A percentile compares a stretch with the other conserved stretches of the same genome.
phyloP scores from a whole-genome alignment of 257 asterid species.

The Solanum virginianum region DNA sequence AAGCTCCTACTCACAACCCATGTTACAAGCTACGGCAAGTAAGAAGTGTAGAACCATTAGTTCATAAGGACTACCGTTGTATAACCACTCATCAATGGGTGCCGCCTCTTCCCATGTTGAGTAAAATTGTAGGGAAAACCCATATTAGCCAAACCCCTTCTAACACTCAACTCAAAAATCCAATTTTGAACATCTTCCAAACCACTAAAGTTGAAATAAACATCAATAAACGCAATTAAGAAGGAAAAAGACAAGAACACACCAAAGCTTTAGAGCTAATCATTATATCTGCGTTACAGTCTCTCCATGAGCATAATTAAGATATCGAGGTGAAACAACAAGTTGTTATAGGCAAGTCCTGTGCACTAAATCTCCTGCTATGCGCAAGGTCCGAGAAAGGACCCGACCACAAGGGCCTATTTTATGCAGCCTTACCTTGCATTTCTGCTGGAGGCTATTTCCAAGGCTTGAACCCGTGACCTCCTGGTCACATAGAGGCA shows the following conservation, averaged over 20 bases:
- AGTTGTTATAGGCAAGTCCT: background rate
- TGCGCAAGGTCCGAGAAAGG: too few relatives aligned
- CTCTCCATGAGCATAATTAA: conserved; percentile 88
- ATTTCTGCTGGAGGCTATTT: too few relatives aligned
- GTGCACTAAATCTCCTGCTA: too few relatives aligned
- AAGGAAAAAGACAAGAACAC: background rate
- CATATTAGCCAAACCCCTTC: background rate
- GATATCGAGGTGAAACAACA: background rate
- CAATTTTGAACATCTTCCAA: background rate
- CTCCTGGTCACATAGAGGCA: too few relatives aligned
- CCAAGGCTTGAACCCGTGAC: too few relatives aligned
- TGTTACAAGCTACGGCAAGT: background rate
- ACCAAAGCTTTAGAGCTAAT: background rate
- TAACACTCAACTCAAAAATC: background rate
- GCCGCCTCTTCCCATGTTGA: background rate
- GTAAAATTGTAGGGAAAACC: background rate
- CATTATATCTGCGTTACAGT: conserved; percentile 69
- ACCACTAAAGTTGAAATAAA: background rate
- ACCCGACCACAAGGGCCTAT: too few relatives aligned
- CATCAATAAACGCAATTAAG: background rate
- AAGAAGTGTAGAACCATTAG: background rate
- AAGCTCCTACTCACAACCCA: background rate
- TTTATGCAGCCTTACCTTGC: too few relatives aligned
- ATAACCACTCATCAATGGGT: background rate
- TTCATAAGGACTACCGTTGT: background rate